phyloP scores from a whole-genome alignment of 345 rosid genomes.

The Citrus australasica region DNA sequence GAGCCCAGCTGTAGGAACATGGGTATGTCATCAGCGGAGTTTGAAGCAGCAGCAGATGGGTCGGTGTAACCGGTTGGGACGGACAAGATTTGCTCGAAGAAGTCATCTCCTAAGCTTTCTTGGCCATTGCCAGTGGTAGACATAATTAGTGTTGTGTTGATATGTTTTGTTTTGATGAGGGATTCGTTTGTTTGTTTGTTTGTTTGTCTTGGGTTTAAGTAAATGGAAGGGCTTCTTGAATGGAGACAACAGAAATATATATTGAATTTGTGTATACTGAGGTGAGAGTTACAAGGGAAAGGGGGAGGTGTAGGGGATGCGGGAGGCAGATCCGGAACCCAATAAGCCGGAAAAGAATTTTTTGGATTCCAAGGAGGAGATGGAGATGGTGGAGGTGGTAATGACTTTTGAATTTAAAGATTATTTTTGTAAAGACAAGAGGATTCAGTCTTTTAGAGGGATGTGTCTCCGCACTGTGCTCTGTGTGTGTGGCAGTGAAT shows the following conservation, averaged over 20 bases:
- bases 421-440: background rate
- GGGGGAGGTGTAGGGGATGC: slow-evolving; percentile 40
- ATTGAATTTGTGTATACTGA: background rate
- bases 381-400: background rate
- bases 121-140: slow-evolving; percentile 53
- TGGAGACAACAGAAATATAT: background rate
- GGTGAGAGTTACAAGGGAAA: slow-evolving; percentile 14
- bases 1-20: slow-evolving; percentile 61
- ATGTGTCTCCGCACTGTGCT: no score
- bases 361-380: slow-evolving; percentile 35
- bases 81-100: slow-evolving; percentile 68
- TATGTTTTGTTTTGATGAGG: background rate
- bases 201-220: background rate
- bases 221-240: background rate
- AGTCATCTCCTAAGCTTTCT: slow-evolving; percentile 61
- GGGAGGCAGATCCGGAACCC: slow-evolving; percentile 70
- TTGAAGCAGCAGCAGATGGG: slow-evolving; percentile 19
- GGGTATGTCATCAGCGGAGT: slow-evolving; percentile 22
- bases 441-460: no score
- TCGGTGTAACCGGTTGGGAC: slow-evolving; percentile 47
- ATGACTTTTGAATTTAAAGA: background rate
- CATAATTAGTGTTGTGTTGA: background rate
- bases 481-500: no score
- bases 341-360: slow-evolving; percentile 41
- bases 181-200: no score